phyloP scores from a whole-genome alignment of 495 filamentous ascomycete species.

The Rhizodiscina lignyota region DNA sequence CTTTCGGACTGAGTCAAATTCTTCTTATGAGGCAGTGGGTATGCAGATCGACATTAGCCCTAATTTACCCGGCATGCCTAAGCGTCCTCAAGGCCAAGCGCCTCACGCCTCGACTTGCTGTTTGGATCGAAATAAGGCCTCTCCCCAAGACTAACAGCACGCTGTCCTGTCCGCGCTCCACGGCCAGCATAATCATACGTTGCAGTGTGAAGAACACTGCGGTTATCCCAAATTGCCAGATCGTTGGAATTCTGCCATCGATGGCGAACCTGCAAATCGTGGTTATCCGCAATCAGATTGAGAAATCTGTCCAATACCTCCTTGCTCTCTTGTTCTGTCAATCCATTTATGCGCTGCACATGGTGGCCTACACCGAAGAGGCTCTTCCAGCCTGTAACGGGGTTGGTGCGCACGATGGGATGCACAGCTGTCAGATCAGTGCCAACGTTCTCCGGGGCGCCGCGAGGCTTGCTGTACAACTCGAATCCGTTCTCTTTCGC shows the following conservation, averaged over 20 bases:
- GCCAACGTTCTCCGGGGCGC: constrained; percentile 53
- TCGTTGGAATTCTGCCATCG: constrained; percentile 28
- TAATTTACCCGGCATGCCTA: neutral
- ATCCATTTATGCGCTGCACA: constrained; percentile 45
- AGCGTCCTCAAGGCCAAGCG: neutral
- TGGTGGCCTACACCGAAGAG: constrained; percentile 51
- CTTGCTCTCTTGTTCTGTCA: constrained; percentile 48
- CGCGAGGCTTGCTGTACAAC: constrained; percentile 33
- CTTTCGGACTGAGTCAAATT: too few relatives aligned
- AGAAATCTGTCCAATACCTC: constrained; percentile 46
- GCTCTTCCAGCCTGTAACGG: constrained; percentile 64
- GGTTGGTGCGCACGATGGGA: constrained; percentile 66
- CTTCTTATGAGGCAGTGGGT: too few relatives aligned
- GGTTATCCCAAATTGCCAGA: constrained; percentile 64
- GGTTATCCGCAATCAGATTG: constrained; percentile 51
- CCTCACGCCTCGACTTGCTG: constrained; percentile 11
- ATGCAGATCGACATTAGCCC: too few relatives aligned
- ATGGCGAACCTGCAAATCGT: constrained; percentile 61
- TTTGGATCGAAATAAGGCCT: constrained; percentile 43
- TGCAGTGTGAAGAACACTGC: constrained; percentile 50
- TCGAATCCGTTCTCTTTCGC: constrained; percentile 38
- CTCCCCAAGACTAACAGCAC: constrained; percentile 53
- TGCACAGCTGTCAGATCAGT: constrained; percentile 44
- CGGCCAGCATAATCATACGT: constrained; percentile 46
- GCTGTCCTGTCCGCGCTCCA: constrained; percentile 41